phyloP scores from a whole-genome alignment of 169 alveolate species.

The Perkinsus marinus region DNA sequence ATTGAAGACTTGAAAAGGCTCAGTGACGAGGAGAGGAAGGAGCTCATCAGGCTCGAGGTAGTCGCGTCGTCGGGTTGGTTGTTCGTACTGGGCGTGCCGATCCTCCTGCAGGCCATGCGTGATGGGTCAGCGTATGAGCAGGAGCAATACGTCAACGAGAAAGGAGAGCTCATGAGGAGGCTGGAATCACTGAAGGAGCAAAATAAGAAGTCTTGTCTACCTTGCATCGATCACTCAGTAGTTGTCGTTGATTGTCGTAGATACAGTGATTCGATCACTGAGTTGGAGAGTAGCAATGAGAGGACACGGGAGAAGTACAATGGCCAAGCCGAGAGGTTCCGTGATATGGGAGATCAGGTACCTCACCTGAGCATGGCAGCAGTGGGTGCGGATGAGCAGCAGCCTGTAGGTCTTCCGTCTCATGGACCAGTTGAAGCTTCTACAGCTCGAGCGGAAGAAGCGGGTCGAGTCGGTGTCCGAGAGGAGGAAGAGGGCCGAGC shows the following conservation, averaged over 20 bases:
- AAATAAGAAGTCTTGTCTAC: background rate
- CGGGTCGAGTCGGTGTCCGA: background rate
- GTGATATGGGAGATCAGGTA: background rate
- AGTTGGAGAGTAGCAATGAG: background rate
- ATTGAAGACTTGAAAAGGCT: background rate
- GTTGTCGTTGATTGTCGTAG: no score
- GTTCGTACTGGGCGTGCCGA: background rate
- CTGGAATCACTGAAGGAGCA: background rate
- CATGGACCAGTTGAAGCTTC: background rate
- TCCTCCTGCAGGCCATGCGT: background rate
- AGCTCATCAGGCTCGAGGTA: background rate
- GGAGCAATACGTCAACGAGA: background rate
- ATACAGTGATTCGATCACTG: background rate
- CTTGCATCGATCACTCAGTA: background rate
- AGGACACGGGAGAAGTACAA: background rate
- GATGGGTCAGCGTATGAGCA: background rate
- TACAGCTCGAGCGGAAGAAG: background rate
- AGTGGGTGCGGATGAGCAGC: background rate
- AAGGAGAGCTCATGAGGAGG: background rate
- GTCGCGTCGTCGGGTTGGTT: background rate
- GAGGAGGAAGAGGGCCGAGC: background rate
- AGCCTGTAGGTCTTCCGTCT: background rate
- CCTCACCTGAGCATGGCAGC: background rate
- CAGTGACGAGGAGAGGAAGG: background rate
- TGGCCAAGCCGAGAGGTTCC: background rate